Evolutionary conservation across 2,329 filamentous ascomycete genomes (phyloP).

Genomic region (Parastagonospora avenae): DNA sequence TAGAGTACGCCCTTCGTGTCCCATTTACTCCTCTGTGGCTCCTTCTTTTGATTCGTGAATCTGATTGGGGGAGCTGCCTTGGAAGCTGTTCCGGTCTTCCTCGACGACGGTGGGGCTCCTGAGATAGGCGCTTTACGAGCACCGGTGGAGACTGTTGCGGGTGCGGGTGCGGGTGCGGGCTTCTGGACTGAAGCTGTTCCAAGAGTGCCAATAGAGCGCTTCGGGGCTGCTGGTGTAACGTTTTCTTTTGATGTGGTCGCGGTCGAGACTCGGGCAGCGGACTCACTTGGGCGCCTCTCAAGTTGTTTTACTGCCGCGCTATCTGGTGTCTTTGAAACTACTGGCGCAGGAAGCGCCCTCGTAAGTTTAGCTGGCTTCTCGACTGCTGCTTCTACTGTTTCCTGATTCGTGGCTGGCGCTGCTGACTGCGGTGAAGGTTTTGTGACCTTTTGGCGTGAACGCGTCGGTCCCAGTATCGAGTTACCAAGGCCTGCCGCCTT

Average conservation of each 20-base stretch:
- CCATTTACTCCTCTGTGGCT: constrained; percentile 13
- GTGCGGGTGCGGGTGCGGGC: neutral
- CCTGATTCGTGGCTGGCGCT: neutral
- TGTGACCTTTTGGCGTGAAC: neutral
- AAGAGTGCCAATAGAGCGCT: neutral
- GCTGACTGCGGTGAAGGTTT: neutral
- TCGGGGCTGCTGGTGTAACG: neutral
- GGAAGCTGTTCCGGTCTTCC: neutral
- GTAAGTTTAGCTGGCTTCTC: neutral
- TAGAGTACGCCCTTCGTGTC: constrained; percentile 19
- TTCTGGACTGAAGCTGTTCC: too few species aligned
- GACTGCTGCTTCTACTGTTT: neutral
- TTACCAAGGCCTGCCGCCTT: neutral
- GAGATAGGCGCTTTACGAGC: too few species aligned
- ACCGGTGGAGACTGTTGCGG: neutral
- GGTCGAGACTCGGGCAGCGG: neutral
- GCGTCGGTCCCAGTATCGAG: constrained; percentile 1
- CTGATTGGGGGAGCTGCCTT: constrained; percentile 17
- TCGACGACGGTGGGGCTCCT: neutral
- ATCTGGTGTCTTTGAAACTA: neutral
- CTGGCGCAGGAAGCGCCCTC: neutral
- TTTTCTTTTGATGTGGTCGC: neutral
- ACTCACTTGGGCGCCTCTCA: neutral
- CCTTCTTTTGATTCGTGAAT: constrained; percentile 30
- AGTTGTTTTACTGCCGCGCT: neutral